Conservation (phyloP, 129 eudicot genomes). For the Artemisia tridentata region DNA sequence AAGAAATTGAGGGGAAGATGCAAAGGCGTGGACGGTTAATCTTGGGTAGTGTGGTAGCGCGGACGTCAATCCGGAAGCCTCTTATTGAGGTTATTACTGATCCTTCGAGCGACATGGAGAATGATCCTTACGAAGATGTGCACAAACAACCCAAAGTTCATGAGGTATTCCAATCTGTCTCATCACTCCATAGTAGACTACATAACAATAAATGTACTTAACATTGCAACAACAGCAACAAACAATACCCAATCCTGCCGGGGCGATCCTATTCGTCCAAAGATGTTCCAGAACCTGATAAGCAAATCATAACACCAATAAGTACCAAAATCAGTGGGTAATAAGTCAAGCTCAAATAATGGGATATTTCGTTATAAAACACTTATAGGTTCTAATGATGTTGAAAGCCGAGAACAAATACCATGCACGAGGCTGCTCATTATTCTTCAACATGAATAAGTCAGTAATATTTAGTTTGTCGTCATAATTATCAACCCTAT, state of each 20-base stretch:
- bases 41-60: slow-evolving; percentile 68
- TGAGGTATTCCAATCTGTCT: slow-evolving; percentile 43
- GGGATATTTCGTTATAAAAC: no score
- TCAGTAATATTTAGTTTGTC: not conserved
- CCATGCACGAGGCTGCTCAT: not conserved
- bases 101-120: slow-evolving; percentile 81
- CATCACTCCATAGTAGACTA: not conserved
- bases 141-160: slow-evolving; percentile 58
- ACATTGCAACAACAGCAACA: no score
- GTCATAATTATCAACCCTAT: not conserved
- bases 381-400: no score
- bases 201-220: not conserved
- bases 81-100: slow-evolving; percentile 92
- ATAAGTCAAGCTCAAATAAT: no score
- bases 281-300: no score
- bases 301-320: no score
- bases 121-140: slow-evolving; percentile 57
- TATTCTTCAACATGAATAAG: not conserved
- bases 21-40: slow-evolving; percentile 67
- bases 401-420: not conserved
- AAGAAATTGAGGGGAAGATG: slow-evolving; percentile 79
- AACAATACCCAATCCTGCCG: no score
- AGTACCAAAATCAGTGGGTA: no score
- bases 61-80: slow-evolving; percentile 55
- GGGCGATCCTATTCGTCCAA: no score